Conservation (phyloP, 2,329 filamentous ascomycete genomes). For the Penicillium decumbens region DNA sequence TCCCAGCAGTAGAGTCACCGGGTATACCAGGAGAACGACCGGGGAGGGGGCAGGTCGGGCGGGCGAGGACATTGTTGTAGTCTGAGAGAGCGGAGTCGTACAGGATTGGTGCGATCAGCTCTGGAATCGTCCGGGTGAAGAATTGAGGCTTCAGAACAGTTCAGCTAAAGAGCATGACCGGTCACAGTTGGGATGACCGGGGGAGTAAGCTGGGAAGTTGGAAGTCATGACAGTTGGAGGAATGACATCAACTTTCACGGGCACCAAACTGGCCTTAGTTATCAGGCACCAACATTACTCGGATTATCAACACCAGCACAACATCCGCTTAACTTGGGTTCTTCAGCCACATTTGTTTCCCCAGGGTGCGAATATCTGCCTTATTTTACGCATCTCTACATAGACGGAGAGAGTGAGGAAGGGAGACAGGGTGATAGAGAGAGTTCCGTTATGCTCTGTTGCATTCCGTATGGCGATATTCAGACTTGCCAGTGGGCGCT, state of each 20-base stretch:
- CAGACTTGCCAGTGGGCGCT: no score
- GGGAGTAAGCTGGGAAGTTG: slow-evolving; percentile 1
- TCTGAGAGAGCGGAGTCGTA: slow-evolving; percentile 2
- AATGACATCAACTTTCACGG: slow-evolving; percentile 19
- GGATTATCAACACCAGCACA: background rate
- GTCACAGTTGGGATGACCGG: background rate
- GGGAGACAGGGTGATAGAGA: no score
- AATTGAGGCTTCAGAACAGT: background rate
- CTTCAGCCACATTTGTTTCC: no score
- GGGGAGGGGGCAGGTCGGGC: slow-evolving; percentile 43
- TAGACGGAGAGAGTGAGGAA: no score
- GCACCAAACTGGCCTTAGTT: slow-evolving; percentile 4
- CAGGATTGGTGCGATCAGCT: background rate
- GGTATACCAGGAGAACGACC: slow-evolving; percentile 66
- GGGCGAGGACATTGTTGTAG: slow-evolving; percentile 16
- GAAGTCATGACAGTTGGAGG: slow-evolving; percentile 2
- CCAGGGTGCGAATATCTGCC: no score
- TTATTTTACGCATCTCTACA: no score
- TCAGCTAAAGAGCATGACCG: background rate
- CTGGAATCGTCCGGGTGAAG: background rate
- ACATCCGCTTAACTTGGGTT: no score
- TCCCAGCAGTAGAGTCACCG: slow-evolving; percentile 71
- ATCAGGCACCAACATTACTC: background rate
- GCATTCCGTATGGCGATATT: no score
- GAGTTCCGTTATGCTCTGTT: no score